Conservation (phyloP, 225 moss, liverwort and hornwort species). For the Marchantia paleacea region DNA sequence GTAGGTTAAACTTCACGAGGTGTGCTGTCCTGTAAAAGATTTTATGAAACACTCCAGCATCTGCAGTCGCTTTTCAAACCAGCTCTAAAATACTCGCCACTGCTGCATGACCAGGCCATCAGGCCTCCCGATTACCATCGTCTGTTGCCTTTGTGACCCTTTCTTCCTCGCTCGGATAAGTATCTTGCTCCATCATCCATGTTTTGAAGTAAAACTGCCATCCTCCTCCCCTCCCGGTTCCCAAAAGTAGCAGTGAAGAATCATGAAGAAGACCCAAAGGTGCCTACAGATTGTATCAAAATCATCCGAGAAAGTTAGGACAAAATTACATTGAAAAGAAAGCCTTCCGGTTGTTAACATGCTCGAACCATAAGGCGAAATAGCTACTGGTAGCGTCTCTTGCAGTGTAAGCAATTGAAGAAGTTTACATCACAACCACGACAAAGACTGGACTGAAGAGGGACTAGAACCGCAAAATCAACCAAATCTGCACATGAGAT, state of each 20-base stretch:
- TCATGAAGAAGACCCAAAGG: constrained; percentile 8
- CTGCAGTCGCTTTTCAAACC: constrained; percentile 5
- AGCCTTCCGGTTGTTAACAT: neutral
- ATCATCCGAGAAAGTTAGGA: neutral
- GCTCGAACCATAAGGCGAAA: neutral
- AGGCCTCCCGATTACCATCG: neutral
- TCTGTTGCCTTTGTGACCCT: constrained; percentile 26
- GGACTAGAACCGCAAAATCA: neutral
- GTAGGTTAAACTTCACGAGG: neutral
- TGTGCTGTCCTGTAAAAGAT: neutral
- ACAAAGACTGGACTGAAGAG: neutral
- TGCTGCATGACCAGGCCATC: constrained; percentile 7
- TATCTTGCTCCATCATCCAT: constrained; percentile 11
- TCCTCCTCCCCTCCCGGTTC: constrained; percentile 18
- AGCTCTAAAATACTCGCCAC: neutral
- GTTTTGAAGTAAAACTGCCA: constrained; percentile 10
- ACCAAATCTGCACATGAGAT: neutral
- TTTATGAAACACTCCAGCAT: constrained; percentile 9
- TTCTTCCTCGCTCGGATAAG: constrained; percentile 10
- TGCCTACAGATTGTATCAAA: neutral
- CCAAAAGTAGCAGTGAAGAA: constrained; percentile 15
- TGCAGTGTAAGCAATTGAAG: neutral
- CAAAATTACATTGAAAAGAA: too few relatives aligned
- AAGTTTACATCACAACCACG: neutral
- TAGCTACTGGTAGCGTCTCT: neutral